phyloP scores from a whole-genome alignment of 129 eudicot species.

The Smallanthus sonchifolius region DNA sequence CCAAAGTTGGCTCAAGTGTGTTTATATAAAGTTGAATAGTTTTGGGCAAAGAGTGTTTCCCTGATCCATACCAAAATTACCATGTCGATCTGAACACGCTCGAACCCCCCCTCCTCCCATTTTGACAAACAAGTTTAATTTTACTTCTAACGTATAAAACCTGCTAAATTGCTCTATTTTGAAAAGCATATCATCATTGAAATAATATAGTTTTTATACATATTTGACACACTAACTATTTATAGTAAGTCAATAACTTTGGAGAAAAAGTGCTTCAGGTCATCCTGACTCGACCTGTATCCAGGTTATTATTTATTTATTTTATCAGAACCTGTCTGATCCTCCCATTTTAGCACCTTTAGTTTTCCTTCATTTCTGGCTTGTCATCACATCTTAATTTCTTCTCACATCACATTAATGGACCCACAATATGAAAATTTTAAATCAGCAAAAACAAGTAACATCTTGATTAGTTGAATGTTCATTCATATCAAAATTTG shows the following conservation, averaged over 20 bases:
- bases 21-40: neutral
- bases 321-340: neutral
- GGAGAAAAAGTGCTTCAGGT: neutral
- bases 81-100: neutral
- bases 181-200: neutral
- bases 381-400: neutral
- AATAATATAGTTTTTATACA: too few species aligned
- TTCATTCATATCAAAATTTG: neutral
- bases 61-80: neutral
- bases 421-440: neutral
- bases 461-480: neutral
- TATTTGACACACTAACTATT: neutral
- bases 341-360: neutral
- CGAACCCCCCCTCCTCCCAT: neutral
- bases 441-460: neutral
- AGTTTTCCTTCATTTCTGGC: neutral
- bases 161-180: neutral
- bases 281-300: neutral
- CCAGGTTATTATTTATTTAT: neutral
- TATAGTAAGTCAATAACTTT: neutral
- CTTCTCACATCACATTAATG: neutral
- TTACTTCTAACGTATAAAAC: neutral
- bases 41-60: neutral
- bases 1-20: neutral
- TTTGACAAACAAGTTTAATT: neutral